These are phyloP conservation scores for Annulohypoxylon moriforme DNA, from an alignment of 495 filamentous ascomycete species.

Conservation along the genomic window DNA sequence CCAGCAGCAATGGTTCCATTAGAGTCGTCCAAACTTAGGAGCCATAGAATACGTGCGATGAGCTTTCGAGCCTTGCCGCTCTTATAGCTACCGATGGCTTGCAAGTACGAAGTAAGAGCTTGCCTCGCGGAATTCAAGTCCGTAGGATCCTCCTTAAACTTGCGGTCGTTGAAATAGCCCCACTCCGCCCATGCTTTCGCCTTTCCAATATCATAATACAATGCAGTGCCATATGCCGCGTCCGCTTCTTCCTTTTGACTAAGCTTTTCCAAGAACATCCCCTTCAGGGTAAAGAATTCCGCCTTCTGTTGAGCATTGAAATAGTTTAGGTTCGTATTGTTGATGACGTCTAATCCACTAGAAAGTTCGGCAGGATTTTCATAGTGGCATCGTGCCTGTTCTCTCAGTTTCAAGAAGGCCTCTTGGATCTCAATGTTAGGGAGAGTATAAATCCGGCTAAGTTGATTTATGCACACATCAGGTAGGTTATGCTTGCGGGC, in stretches of 20 bases:
- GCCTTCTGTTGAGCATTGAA: constrained; percentile 96
- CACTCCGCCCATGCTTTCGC: constrained; percentile 99
- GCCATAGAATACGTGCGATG: constrained; percentile 94
- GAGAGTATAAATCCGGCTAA: constrained; percentile 97
- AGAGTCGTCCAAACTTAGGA: constrained; percentile 91
- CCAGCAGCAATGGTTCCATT: constrained; percentile 81
- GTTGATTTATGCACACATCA: constrained; percentile 95
- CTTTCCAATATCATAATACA: constrained; percentile 93
- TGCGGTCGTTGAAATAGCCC: constrained; percentile 96
- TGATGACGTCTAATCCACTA: constrained; percentile 95
- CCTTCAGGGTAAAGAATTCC: constrained; percentile 98
- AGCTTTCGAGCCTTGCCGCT: constrained; percentile 95
- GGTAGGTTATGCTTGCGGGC: constrained; percentile 96
- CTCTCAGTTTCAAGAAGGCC: constrained; percentile 94
- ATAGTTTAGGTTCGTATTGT: constrained; percentile 99
- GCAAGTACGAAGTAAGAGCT: constrained; percentile 94
- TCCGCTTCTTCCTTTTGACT: constrained; percentile 89
- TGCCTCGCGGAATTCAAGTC: constrained; percentile 85
- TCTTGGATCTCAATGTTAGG: constrained; percentile 99
- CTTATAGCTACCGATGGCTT: constrained; percentile 95
- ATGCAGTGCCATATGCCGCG: constrained; percentile 89
- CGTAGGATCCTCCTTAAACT: constrained; percentile 87
- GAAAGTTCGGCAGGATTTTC: constrained; percentile 92
- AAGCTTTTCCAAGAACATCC: constrained; percentile 98
- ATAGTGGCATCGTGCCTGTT: constrained; percentile 98